Conservation (phyloP, 2,329 filamentous ascomycete genomes). For the Lizonia empirigonia region DNA sequence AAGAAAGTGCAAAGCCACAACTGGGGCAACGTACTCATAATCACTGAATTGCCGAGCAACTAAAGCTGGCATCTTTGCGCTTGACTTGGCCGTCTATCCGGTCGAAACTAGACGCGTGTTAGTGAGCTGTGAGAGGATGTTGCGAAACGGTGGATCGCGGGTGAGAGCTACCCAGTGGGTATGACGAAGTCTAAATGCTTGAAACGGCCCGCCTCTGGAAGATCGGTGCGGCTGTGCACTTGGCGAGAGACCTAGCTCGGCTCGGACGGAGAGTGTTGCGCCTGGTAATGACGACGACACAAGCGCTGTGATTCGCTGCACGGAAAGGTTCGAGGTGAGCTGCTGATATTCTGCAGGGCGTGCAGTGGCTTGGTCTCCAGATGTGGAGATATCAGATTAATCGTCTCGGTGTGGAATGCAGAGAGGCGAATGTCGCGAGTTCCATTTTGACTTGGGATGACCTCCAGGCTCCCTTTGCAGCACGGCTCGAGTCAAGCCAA, state of each 20-base stretch:
- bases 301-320: constrained; percentile 11
- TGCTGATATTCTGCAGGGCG: constrained; percentile 14
- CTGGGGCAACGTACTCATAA: constrained; percentile 29
- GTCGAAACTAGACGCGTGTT: constrained; percentile 14
- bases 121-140: constrained; percentile 19
- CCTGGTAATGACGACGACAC: constrained; percentile 8
- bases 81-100: constrained; percentile 15
- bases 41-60: constrained; percentile 29
- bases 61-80: constrained; percentile 25
- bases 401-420: not conserved
- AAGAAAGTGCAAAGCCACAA: constrained; percentile 17
- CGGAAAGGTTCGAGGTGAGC: not conserved
- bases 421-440: constrained; percentile 1
- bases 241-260: constrained; percentile 15
- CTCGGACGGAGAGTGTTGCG: constrained; percentile 11
- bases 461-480: not conserved
- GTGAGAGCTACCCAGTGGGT: constrained; percentile 10
- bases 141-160: constrained; percentile 14
- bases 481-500: not conserved
- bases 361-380: constrained; percentile 13
- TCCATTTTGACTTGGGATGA: not conserved
- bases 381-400: constrained; percentile 6
- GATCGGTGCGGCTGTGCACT: constrained; percentile 20
- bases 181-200: constrained; percentile 21
- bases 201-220: constrained; percentile 16